These are phyloP conservation scores for Cordyceps cateniannulata DNA, from an alignment of 2,329 filamentous ascomycete genomes.

Conservation along the genomic window DNA sequence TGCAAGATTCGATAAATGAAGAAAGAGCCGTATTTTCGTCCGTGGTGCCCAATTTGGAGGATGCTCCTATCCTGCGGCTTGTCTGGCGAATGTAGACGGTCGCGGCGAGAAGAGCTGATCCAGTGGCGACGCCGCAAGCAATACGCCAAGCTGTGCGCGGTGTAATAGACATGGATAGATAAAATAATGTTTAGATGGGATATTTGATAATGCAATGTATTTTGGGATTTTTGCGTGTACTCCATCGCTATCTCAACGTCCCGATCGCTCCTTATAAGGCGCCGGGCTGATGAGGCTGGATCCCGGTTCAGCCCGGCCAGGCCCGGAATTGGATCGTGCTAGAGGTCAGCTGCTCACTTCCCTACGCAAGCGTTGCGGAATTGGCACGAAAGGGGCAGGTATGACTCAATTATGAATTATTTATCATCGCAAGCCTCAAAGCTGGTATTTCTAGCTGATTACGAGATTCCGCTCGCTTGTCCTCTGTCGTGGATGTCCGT, in stretches of 20 bases:
- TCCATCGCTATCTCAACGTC: not conserved
- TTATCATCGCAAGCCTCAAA: not conserved
- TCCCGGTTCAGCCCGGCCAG: constrained; percentile 3
- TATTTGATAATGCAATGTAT: not conserved
- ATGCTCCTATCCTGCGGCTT: not conserved
- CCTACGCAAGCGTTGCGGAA: not conserved
- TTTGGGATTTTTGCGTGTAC: not conserved
- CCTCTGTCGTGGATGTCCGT: not conserved
- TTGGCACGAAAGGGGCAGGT: not conserved
- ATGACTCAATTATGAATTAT: constrained; percentile 6
- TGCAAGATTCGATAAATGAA: not conserved
- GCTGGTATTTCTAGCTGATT: not conserved
- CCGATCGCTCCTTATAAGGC: not conserved
- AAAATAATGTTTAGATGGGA: not conserved
- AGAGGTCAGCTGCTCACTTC: not conserved
- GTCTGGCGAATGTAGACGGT: not conserved
- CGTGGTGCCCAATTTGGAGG: not conserved
- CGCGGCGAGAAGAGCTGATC: not conserved
- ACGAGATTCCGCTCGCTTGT: not conserved
- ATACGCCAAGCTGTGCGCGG: not conserved
- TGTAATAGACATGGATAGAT: not conserved
- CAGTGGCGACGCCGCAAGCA: not conserved
- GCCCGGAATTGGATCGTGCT: not conserved
- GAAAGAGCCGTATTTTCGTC: not conserved
- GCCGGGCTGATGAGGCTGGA: not conserved